phyloP scores from a whole-genome alignment of 2,329 filamentous ascomycete genomes.

The Clonostachys solani region DNA sequence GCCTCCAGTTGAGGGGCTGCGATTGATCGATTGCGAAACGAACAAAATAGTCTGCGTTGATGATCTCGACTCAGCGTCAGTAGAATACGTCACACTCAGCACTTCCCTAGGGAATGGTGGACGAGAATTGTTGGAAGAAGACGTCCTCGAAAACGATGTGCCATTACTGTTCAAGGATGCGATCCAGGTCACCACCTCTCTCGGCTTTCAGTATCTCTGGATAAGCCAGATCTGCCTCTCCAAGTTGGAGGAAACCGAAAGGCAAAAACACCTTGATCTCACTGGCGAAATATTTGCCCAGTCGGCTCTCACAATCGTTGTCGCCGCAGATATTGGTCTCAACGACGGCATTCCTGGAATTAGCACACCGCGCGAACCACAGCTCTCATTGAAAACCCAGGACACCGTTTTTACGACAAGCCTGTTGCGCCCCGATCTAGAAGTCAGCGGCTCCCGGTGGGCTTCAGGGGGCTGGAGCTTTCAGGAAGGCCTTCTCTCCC shows the following conservation, averaged over 20 bases:
- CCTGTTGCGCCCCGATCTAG: slow-evolving; percentile 24
- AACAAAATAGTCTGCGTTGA: slow-evolving; percentile 19
- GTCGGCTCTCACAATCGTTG: slow-evolving; percentile 25
- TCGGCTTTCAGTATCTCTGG: slow-evolving; percentile 31
- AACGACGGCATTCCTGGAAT: slow-evolving; percentile 24
- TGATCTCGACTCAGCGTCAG: slow-evolving; percentile 12
- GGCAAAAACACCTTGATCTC: slow-evolving; percentile 17
- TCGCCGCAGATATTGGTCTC: slow-evolving; percentile 22
- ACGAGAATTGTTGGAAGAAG: not conserved
- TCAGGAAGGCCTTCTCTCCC: slow-evolving; percentile 27
- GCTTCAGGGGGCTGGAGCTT: slow-evolving; percentile 27
- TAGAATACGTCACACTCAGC: slow-evolving; percentile 27
- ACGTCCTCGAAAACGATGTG: slow-evolving; percentile 5
- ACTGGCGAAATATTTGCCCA: slow-evolving; percentile 26
- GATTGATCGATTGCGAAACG: slow-evolving; percentile 23
- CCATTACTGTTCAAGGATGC: slow-evolving; percentile 25
- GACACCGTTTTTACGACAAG: slow-evolving; percentile 27
- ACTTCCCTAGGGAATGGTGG: slow-evolving; percentile 20
- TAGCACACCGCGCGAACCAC: slow-evolving; percentile 22
- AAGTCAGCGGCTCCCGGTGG: slow-evolving; percentile 27
- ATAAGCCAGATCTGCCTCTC: slow-evolving; percentile 28
- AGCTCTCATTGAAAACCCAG: slow-evolving; percentile 25
- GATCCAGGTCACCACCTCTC: slow-evolving; percentile 18
- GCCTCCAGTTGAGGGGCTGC: slow-evolving; percentile 16
- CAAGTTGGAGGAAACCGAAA: slow-evolving; percentile 15